Evolutionary conservation across 2,329 filamentous ascomycete genomes (phyloP).

Genomic region (Botrytis aclada): DNA sequence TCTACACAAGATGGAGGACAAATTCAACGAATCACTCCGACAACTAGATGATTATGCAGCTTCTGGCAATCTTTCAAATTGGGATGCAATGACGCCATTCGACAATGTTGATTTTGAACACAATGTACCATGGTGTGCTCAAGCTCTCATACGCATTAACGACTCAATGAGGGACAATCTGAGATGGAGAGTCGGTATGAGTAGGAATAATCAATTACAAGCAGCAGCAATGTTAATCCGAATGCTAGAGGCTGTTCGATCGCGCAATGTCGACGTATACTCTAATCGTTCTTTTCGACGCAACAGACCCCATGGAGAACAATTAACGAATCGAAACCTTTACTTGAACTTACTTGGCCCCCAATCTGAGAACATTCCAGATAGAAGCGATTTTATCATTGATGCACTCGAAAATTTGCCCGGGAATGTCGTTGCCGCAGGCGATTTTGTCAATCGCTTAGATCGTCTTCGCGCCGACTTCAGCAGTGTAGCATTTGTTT

Average conservation of each 20-base stretch:
- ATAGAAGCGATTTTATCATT: conserved; percentile 31
- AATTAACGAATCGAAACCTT: conserved; percentile 32
- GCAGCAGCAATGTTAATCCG: conserved; percentile 30
- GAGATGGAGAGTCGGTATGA: conserved; percentile 26
- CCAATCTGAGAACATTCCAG: conserved; percentile 22
- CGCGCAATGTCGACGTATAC: conserved; percentile 32
- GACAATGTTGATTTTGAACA: conserved; percentile 19
- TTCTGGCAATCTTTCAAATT: conserved; percentile 25
- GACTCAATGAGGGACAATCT: conserved; percentile 28
- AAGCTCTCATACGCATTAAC: conserved; percentile 31
- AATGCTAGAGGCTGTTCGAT: conserved; percentile 32
- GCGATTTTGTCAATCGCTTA: conserved; percentile 26
- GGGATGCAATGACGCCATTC: conserved; percentile 15
- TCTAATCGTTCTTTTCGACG: conserved; percentile 25
- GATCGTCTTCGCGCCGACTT: conserved; percentile 5
- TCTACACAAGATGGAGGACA: conserved; percentile 30
- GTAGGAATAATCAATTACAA: conserved; percentile 23
- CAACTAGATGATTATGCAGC: conserved; percentile 30
- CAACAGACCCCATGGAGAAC: conserved; percentile 28
- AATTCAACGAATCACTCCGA: conserved; percentile 26
- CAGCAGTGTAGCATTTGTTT: conserved; percentile 3
- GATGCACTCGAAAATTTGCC: conserved; percentile 32
- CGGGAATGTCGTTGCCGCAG: conserved; percentile 29
- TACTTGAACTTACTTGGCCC: conserved; percentile 34
- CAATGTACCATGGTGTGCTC: conserved; percentile 32